Conservation (phyloP, 2,329 filamentous ascomycete genomes). For the Paecilomyces fulvus region DNA sequence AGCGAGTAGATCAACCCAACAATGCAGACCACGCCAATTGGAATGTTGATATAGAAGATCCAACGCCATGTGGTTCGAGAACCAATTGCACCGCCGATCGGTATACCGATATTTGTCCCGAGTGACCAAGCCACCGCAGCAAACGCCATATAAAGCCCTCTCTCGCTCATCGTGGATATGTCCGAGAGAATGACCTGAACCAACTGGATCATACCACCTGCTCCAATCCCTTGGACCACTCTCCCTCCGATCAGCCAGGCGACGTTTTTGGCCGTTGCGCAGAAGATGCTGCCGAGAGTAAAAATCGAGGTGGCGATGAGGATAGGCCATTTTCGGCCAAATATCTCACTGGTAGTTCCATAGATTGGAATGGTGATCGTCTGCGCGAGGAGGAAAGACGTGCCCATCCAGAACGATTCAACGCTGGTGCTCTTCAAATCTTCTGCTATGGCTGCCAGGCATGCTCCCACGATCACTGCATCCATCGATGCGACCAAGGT, state of each 20-base stretch:
- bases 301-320: constrained; percentile 3
- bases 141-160: constrained; percentile 36
- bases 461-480: neutral
- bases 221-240: constrained; percentile 45
- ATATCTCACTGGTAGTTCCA: constrained; percentile 2
- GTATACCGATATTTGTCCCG: constrained; percentile 30
- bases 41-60: constrained; percentile 19
- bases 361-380: neutral
- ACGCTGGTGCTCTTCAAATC: neutral
- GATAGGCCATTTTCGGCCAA: constrained; percentile 6
- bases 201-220: constrained; percentile 36
- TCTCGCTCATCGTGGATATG: constrained; percentile 41
- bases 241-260: constrained; percentile 45
- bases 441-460: neutral
- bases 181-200: constrained; percentile 44
- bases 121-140: constrained; percentile 33
- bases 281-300: constrained; percentile 5
- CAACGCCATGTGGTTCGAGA: constrained; percentile 17
- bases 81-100: constrained; percentile 12
- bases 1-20: neutral
- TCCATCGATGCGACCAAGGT: neutral
- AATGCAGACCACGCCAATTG: constrained; percentile 27
- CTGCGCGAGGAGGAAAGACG: neutral
- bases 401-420: neutral
- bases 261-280: constrained; percentile 2